Evolutionary conservation across 2,329 filamentous ascomycete species (phyloP), one percentile per base, ranked within the genome.

Genomic region (Colletotrichum eremochloae): DNA sequence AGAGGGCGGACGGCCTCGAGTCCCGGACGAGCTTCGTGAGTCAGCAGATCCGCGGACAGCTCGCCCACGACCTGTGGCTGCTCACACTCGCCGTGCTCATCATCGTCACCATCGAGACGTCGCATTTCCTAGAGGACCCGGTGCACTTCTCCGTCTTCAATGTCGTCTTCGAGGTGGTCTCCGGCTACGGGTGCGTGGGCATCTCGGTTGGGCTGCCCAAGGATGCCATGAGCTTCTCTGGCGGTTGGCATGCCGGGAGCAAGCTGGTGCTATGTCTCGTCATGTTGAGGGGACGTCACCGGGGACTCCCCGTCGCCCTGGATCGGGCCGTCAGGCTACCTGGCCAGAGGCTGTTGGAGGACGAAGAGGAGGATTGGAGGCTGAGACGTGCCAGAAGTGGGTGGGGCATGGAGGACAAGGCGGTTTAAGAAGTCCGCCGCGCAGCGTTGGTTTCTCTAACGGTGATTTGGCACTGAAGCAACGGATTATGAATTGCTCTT

Each of bases 41-140:
- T 52, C 84, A 88, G 73, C 90, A 92, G 77, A 82, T 92, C 31
- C 87, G 89, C n/a, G 86, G 87, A 7, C 91, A 93, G 78, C 84
- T 93, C 2, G 88, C 89, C 40, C 89, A 92, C 78, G 91, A 93
- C 76, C 82, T 93, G 20, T 92, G 91, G 90, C 90, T 86, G 82
- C 87, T 93, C 18, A 86, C 89, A 3, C 79, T 92, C 0, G 88
- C 89, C 2, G 85, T 91, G 15, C 83, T 92, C 62, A 78, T 90
- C 42, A 90, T 93, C 67, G 84, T 86, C 65, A 85, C 88, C 50
- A 89, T 91, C 58, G 91, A 93, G 78, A 87, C 87, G 3, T 79
- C 81, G 6, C 86, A 89, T 68, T 90, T 89, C 64, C 80, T 85
- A 1, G 76, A 78, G 6, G 84, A 89, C 65, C 88, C 89, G 0